Evolutionary conservation across 2,329 filamentous ascomycete genomes (phyloP), one percentile per base, ranked within the genome.

Genomic region (Geosmithia putterillii): DNA sequence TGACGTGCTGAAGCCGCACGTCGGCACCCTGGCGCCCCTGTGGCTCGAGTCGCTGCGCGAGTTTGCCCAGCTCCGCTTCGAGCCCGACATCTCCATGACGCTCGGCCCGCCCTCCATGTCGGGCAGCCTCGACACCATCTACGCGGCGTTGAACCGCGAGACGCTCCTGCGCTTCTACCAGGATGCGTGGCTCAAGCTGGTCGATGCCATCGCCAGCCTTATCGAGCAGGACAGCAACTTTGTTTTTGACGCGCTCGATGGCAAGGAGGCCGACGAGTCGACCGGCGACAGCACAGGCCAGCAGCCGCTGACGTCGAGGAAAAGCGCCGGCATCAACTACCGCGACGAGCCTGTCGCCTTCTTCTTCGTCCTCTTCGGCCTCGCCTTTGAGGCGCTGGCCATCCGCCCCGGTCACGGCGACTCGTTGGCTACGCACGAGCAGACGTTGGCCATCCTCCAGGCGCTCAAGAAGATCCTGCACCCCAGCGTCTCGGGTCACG

Each of bases 141-240:
- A 98, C 56, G 87, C 92, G 32, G 90, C 92, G 0, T 68, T 98
- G 48, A 96, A 96, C 57, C 78, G 92, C 17, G 88, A 98, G 62
- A 96, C 92, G 1, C 70, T 96, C 36, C 73, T 98, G 14, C 83
- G 82, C 58, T 98, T 98, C 62, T 98, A 98, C 59, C 90, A 98
- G 67, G 88, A 94, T 46, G 87, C 88, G 0, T 98, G 92, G 92
- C 71, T 98, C 35, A 94, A 92, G 52, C 76, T 98, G 10, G 90
- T 98, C 2, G 89, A 98, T 64, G 94, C 92, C 3, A 96, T 98
- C 59, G 90, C 92, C 10, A 95, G 89, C 55, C 70, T 98, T 5
- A 95, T 98, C 46, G 92, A 96, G 55, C 90, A 95, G 61, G 92
- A 98, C 57, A 95, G 89, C 61, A 87, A 92, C 47, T 95, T 95